phyloP scores from a whole-genome alignment of 208 protist species.

The Acanthamoeba castellanii region DNA sequence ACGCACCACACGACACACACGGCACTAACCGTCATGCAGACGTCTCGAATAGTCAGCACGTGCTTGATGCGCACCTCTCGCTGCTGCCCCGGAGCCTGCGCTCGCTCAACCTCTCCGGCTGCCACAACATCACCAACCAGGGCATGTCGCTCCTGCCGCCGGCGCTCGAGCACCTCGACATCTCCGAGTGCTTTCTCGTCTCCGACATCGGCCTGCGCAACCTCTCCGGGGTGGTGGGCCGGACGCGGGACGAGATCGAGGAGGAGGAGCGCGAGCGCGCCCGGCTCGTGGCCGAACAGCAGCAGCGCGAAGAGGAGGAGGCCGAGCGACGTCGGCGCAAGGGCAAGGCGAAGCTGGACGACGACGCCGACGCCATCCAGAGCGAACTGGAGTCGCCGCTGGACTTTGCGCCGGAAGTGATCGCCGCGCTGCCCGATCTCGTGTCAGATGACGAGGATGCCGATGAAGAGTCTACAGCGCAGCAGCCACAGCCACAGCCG shows the following conservation, averaged over 20 bases:
- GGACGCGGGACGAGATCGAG: neutral
- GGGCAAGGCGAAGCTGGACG: neutral
- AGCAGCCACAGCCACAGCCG: neutral
- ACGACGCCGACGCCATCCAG: neutral
- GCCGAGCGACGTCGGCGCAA: neutral
- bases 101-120: constrained; percentile 22
- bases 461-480: neutral
- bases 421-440: neutral
- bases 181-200: constrained; percentile 49
- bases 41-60: neutral
- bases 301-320: neutral
- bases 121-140: constrained; percentile 7
- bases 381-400: neutral
- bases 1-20: neutral
- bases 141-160: neutral
- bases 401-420: neutral
- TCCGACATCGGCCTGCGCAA: constrained; percentile 3
- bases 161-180: neutral
- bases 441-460: neutral
- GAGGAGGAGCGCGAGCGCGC: constrained; percentile 2
- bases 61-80: neutral
- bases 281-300: neutral
- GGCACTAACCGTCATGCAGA: neutral
- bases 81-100: neutral
- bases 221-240: constrained; percentile 26